Evolutionary conservation across 1,139 yeast species (phyloP).

Genomic region (Geotrichum carabidarum): DNA sequence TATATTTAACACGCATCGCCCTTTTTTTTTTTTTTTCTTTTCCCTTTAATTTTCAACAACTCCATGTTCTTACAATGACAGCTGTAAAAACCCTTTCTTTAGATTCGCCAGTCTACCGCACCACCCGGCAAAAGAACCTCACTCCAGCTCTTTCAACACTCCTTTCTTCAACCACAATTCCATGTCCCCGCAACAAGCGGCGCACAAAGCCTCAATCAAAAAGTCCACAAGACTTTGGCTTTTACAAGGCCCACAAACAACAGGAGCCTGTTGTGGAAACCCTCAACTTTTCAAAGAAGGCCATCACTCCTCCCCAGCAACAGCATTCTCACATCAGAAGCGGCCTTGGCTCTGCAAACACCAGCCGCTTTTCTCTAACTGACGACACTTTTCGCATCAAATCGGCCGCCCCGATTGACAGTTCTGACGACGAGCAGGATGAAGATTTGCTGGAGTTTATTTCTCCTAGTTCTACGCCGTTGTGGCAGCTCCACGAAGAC

Average conservation of each 20-base stretch:
- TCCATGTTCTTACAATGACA: background rate
- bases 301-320: background rate
- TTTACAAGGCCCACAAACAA: background rate
- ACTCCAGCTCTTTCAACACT: conserved; percentile 28
- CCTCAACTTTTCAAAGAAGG: background rate
- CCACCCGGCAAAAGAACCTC: conserved; percentile 25
- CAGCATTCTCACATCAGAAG: background rate
- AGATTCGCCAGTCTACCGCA: conserved; percentile 1
- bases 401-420: background rate
- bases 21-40: background rate
- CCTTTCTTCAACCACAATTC: conserved; percentile 27
- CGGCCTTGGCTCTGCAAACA: background rate
- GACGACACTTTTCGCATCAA: too few species aligned
- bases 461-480: background rate
- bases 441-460: too few species aligned
- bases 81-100: background rate
- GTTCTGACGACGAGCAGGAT: too few species aligned
- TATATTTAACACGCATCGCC: background rate
- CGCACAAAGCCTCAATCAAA: background rate
- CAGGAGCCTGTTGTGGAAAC: background rate
- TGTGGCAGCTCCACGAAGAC: conserved; percentile 3
- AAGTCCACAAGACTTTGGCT: background rate
- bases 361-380: too few species aligned
- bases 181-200: conserved; percentile 13
- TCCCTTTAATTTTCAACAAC: background rate